phyloP scores from a whole-genome alignment of 148 eudicot species.

The Tetragonia tetragonoides region DNA sequence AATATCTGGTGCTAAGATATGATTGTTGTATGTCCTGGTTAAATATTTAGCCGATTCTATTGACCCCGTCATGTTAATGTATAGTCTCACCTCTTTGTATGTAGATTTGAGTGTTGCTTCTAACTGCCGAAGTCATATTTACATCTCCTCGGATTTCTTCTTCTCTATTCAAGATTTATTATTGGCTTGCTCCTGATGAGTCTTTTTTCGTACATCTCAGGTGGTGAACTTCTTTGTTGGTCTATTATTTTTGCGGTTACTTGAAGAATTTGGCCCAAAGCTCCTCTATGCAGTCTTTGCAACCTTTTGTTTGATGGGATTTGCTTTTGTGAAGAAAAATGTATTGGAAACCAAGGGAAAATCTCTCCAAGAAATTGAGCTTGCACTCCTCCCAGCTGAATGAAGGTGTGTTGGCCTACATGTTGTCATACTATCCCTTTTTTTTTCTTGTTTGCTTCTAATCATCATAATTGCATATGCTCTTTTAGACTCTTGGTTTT shows the following conservation, averaged over 20 bases:
- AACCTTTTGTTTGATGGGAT: slow-evolving; percentile 62
- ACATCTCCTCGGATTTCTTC: too few species aligned
- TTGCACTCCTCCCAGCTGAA: slow-evolving; percentile 60
- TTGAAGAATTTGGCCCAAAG: slow-evolving; percentile 74
- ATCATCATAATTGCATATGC: not conserved
- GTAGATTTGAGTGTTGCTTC: not conserved
- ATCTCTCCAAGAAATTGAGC: slow-evolving; percentile 81
- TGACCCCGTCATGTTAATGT: not conserved
- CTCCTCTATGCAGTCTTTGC: slow-evolving; percentile 62
- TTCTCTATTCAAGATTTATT: not conserved
- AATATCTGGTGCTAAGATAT: not conserved
- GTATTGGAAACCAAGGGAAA: slow-evolving; percentile 89
- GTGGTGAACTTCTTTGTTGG: slow-evolving; percentile 84
- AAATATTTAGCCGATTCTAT: not conserved
- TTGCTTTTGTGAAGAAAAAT: slow-evolving; percentile 61
- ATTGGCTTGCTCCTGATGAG: not conserved
- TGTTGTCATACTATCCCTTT: not conserved
- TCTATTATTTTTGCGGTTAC: slow-evolving; percentile 61
- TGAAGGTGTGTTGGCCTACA: slow-evolving; percentile 34
- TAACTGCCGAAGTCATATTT: not conserved
- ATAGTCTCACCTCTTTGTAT: not conserved
- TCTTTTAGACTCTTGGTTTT: too few species aligned
- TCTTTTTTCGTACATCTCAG: slow-evolving; percentile 34
- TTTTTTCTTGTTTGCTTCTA: not conserved
- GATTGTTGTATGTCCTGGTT: not conserved